Percentiles rank a stretch among this genome's conserved stretches.
These are phyloP conservation scores for Metschnikowia proteae DNA, from an alignment of 805 yeast species.

Conservation along the genomic window DNA sequence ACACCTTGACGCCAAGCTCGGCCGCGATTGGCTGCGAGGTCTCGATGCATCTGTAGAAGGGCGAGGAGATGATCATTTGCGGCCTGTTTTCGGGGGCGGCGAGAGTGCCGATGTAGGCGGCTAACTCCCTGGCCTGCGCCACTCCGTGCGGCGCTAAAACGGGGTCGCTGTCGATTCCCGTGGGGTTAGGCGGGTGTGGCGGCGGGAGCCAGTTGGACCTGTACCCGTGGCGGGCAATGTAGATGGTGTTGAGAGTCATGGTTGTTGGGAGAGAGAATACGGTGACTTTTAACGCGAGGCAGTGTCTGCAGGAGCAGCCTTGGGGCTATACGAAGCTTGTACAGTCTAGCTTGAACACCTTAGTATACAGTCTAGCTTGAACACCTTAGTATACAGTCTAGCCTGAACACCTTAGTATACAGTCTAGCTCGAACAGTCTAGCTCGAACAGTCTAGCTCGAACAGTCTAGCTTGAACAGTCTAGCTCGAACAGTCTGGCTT, in stretches of 20 bases:
- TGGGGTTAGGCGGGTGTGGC: constrained; percentile 77
- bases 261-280: neutral
- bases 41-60: constrained; percentile 86
- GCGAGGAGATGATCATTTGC: constrained; percentile 69
- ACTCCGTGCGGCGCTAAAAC: constrained; percentile 84
- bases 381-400: too few relatives aligned
- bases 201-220: constrained; percentile 77
- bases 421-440: too few relatives aligned
- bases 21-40: constrained; percentile 71
- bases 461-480: neutral
- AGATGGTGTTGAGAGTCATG: constrained; percentile 47
- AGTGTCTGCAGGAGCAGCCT: too few relatives aligned
- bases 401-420: too few relatives aligned
- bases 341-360: too few relatives aligned
- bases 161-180: constrained; percentile 89
- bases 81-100: constrained; percentile 55
- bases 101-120: constrained; percentile 45
- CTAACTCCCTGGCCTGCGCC: constrained; percentile 81
- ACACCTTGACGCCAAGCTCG: constrained; percentile 52
- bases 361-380: too few relatives aligned
- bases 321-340: too few relatives aligned
- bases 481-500: neutral
- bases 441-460: too few relatives aligned
- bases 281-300: too few relatives aligned
- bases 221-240: constrained; percentile 83